phyloP scores from a whole-genome alignment of 768 basidiomycete species.

The Panus rudis region DNA sequence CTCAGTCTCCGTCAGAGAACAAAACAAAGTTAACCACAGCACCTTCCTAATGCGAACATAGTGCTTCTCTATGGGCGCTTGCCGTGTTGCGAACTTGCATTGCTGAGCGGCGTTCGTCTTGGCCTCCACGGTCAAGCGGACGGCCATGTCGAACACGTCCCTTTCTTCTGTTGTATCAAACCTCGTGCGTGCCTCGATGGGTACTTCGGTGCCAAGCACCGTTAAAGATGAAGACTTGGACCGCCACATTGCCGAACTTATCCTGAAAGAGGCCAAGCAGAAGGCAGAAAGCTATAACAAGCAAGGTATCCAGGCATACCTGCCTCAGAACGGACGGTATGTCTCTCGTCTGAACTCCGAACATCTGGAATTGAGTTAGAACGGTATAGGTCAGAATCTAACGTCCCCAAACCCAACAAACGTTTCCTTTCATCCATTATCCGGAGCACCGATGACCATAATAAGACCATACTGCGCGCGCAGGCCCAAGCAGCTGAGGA shows the following conservation, averaged over 20 bases:
- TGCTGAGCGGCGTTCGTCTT: too few relatives aligned
- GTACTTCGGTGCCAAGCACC: conserved; percentile 46
- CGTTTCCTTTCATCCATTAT: conserved; percentile 83
- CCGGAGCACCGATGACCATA: conserved; percentile 92
- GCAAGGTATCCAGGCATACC: conserved; percentile 74
- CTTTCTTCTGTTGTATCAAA: conserved; percentile 81
- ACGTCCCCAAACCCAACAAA: conserved; percentile 75
- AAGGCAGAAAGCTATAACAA: conserved; percentile 76
- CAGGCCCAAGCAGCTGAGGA: conserved; percentile 71
- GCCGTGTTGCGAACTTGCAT: too few relatives aligned
- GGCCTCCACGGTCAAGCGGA: too few relatives aligned
- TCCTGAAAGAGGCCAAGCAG: conserved; percentile 89
- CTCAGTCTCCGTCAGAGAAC: too few relatives aligned
- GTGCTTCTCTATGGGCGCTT: too few relatives aligned
- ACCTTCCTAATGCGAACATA: too few relatives aligned
- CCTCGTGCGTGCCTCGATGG: conserved; percentile 75
- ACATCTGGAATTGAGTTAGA: too few relatives aligned
- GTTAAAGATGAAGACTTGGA: conserved; percentile 85
- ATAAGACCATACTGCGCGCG: conserved; percentile 71
- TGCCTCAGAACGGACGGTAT: conserved; percentile 41
- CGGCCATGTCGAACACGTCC: conserved; percentile 48
- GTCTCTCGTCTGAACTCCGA: too few relatives aligned
- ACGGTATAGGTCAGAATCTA: conserved; percentile 49
- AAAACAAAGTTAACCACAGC: too few relatives aligned
- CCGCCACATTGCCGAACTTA: conserved; percentile 83